Conservation (phyloP, 2,329 filamentous ascomycete genomes). For the Fusarium nurragi region DNA sequence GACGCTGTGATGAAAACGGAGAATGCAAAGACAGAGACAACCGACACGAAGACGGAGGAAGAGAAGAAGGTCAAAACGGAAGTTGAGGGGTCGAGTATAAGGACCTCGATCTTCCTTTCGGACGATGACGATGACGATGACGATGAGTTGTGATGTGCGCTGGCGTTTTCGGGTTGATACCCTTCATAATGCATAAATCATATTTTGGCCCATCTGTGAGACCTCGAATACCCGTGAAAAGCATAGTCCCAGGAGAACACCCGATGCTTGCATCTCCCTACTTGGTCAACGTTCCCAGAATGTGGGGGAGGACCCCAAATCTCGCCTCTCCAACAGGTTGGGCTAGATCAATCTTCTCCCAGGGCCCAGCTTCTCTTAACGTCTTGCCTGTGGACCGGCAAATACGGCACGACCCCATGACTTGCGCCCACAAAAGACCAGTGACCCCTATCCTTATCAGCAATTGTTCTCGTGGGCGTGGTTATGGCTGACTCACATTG, state of each 20-base stretch:
- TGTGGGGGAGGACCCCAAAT: slow-evolving; percentile 58
- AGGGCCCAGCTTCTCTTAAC: slow-evolving; percentile 60
- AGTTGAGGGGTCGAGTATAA: slow-evolving; percentile 38
- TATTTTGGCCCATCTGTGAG: not conserved
- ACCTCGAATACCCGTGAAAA: not conserved
- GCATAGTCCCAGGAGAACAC: not conserved
- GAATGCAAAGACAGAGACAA: slow-evolving; percentile 3
- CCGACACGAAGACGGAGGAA: slow-evolving; percentile 2
- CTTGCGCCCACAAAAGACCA: slow-evolving; percentile 62
- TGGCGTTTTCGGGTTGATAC: slow-evolving; percentile 39
- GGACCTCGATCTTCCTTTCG: slow-evolving; percentile 50
- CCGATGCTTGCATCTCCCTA: slow-evolving; percentile 39
- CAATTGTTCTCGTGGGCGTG: not conserved
- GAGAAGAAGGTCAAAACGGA: slow-evolving; percentile 37
- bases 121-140: slow-evolving; percentile 53
- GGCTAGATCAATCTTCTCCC: slow-evolving; percentile 60
- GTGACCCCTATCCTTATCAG: slow-evolving; percentile 53
- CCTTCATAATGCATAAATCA: slow-evolving; percentile 23
- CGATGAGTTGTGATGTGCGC: slow-evolving; percentile 48
- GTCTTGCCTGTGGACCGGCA: slow-evolving; percentile 58
- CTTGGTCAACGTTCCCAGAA: slow-evolving; percentile 64
- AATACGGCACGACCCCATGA: slow-evolving; percentile 63
- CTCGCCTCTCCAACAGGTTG: slow-evolving; percentile 54
- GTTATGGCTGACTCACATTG: slow-evolving; percentile 57
- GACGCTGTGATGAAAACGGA: slow-evolving; percentile 3